These are phyloP conservation scores for Kurtzmaniella cleridarum DNA, from an alignment of 805 yeast genomes.

Conservation along the genomic window DNA sequence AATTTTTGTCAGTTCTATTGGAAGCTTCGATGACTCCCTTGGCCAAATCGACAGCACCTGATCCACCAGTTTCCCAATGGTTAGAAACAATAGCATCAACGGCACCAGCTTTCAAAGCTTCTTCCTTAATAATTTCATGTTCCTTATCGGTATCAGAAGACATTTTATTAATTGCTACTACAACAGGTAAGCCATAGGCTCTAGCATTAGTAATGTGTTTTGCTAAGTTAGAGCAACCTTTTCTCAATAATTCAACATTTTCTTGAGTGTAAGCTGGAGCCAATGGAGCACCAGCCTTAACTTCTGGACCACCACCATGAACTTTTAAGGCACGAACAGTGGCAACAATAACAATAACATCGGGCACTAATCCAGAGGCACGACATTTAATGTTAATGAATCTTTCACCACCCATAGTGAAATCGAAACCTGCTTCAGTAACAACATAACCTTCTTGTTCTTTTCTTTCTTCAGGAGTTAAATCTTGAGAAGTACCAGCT, in stretches of 20 bases:
- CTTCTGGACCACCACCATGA: constrained; percentile 88
- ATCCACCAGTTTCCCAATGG: constrained; percentile 87
- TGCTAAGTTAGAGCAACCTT: constrained; percentile 70
- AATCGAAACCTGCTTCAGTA: constrained; percentile 86
- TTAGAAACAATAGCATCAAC: constrained; percentile 71
- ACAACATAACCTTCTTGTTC: constrained; percentile 69
- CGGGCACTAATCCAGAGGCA: constrained; percentile 74
- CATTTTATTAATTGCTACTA: constrained; percentile 79
- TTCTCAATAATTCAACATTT: constrained; percentile 60
- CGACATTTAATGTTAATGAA: constrained; percentile 79
- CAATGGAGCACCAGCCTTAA: constrained; percentile 76
- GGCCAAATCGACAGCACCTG: constrained; percentile 73
- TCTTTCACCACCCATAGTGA: constrained; percentile 90
- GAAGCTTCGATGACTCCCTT: constrained; percentile 62
- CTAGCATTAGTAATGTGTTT: constrained; percentile 73
- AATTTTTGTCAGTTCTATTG: constrained; percentile 38
- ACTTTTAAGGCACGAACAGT: constrained; percentile 80
- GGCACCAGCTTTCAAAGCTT: constrained; percentile 74
- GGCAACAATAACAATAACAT: constrained; percentile 75
- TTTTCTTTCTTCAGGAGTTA: constrained; percentile 35
- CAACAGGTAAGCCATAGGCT: constrained; percentile 70
- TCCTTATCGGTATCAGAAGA: constrained; percentile 67
- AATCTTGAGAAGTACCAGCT: constrained; percentile 57
- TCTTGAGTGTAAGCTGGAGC: constrained; percentile 70
- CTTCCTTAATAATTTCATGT: constrained; percentile 61